These are phyloP conservation scores for Hypoxylon sp. DNA, from an alignment of 2,329 filamentous ascomycete genomes.

Conservation along the genomic window DNA sequence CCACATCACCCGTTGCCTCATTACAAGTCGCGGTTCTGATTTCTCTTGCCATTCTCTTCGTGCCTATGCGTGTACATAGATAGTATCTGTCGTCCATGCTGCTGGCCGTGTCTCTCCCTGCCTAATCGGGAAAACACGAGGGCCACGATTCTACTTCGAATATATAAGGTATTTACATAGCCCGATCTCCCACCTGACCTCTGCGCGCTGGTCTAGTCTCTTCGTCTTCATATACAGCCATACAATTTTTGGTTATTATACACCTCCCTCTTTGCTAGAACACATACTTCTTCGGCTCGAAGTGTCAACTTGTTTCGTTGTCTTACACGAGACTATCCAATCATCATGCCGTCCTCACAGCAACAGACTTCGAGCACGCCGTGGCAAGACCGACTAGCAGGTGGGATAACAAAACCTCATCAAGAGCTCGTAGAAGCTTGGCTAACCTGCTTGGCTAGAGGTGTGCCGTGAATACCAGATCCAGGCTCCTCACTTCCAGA, in stretches of 20 bases:
- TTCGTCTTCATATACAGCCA: constrained; percentile 29
- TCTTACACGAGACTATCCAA: constrained; percentile 24
- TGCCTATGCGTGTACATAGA: constrained; percentile 41
- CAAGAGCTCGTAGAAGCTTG: constrained; percentile 23
- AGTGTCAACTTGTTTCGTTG: constrained; percentile 25
- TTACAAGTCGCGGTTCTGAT: constrained; percentile 41
- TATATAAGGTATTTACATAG: constrained; percentile 43
- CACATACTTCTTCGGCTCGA: constrained; percentile 11
- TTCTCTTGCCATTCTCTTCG: constrained; percentile 32
- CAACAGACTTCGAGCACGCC: constrained; percentile 47
- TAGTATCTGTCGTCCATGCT: constrained; percentile 41
- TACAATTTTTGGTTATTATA: constrained; percentile 13
- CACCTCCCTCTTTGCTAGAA: constrained; percentile 9
- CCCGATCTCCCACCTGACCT: constrained; percentile 27
- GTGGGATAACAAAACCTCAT: constrained; percentile 57
- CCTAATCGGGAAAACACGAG: constrained; percentile 43
- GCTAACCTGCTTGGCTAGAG: constrained; percentile 58
- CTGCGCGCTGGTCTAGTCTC: constrained; percentile 26
- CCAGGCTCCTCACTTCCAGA: constrained; percentile 73
- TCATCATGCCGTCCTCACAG: constrained; percentile 50
- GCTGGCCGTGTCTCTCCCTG: constrained; percentile 44
- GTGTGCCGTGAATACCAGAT: constrained; percentile 70
- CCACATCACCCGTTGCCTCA: constrained; percentile 51
- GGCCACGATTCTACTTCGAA: constrained; percentile 32
- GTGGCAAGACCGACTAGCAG: constrained; percentile 72